Evolutionary conservation across 345 rosid species (phyloP), one percentile per base, ranked within the genome.

Genomic region (Citrus unshiu): DNA sequence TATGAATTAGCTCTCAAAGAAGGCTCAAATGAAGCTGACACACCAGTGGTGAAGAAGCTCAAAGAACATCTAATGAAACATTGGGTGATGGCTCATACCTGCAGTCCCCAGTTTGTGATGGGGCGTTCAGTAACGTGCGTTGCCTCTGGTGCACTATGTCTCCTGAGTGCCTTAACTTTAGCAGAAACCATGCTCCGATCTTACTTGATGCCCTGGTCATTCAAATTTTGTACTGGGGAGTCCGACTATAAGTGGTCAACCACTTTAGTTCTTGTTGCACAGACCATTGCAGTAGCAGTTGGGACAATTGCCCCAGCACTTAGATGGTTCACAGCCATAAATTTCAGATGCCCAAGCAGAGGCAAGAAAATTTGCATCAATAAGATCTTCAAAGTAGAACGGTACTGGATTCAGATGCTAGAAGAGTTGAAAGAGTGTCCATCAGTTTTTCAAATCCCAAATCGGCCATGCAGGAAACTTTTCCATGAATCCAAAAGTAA

Each of bases 31-130:
- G 88, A 62, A 81, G 85, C 77, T 6, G 80, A 77, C 22, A 88
- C 39, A 39, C 68, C 86, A 2, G 78, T 71, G 25, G 81, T 78
- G 6, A 79, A 83, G 78, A 86, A 78, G 71, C 89, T 93, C 39
- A 91, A 85, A 81, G 85, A 84, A 65, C 89, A 86, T 82, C 83
- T 95, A 32, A 79, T 82, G 82, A 92, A 88, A 73, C 91, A 81
- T 74, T 92, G 99, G 95, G 90, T 95, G 91, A 93, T 93, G 98
- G 95, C 99, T 76, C 88, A 93, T 77, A 93, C 97, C 59, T 70
- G 92, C 78, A 89, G 90, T 73, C 99, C 97, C 14, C 99, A 95
- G 77, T 93, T 92, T 56, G 98, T 95, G 59, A 81, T 91, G 68
- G 96, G 89, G 37, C 89, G 96, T 64, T 95, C 94, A 0, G 98